Conservation (phyloP, 495 filamentous ascomycete genomes). For the Rusavskia elegans region DNA sequence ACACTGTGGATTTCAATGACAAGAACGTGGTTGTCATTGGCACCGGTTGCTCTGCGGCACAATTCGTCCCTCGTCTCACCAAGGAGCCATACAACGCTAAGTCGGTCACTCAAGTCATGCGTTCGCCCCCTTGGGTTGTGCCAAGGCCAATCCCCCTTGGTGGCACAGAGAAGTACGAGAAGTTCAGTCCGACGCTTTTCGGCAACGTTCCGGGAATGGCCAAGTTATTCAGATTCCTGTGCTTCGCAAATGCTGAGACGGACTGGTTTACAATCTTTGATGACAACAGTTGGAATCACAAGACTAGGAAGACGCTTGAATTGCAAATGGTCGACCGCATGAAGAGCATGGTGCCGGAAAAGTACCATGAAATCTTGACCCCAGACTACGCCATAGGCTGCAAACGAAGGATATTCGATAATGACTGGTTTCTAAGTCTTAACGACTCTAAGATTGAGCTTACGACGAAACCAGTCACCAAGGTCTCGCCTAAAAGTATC, state of each 20-base stretch:
- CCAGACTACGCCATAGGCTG: slow-evolving; percentile 48
- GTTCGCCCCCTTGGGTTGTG: slow-evolving; percentile 46
- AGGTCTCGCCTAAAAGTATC: slow-evolving; percentile 31
- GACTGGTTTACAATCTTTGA: slow-evolving; percentile 22
- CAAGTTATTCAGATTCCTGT: slow-evolving; percentile 14
- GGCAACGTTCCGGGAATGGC: slow-evolving; percentile 29
- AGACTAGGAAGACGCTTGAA: slow-evolving; percentile 21
- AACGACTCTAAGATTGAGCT: slow-evolving; percentile 38
- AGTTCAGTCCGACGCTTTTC: slow-evolving; percentile 24
- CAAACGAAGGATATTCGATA: slow-evolving; percentile 44
- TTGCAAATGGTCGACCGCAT: slow-evolving; percentile 29
- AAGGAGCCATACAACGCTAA: slow-evolving; percentile 29
- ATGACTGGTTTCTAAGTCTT: slow-evolving; percentile 37
- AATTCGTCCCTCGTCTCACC: slow-evolving; percentile 25
- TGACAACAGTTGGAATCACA: slow-evolving; percentile 8
- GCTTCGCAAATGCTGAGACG: slow-evolving; percentile 24
- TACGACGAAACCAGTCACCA: slow-evolving; percentile 36
- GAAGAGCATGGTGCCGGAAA: slow-evolving; percentile 31
- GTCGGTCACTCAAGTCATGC: slow-evolving; percentile 46
- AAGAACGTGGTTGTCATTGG: slow-evolving; percentile 46
- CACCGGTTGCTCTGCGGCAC: slow-evolving; percentile 41
- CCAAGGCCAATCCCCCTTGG: slow-evolving; percentile 20
- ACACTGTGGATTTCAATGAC: slow-evolving; percentile 24
- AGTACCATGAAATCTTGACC: slow-evolving; percentile 48
- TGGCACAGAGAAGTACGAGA: slow-evolving; percentile 25